Base-by-base conservation (phyloP, 192 early-diverging fungal species). In the Coemansia brasiliensis region DNA sequence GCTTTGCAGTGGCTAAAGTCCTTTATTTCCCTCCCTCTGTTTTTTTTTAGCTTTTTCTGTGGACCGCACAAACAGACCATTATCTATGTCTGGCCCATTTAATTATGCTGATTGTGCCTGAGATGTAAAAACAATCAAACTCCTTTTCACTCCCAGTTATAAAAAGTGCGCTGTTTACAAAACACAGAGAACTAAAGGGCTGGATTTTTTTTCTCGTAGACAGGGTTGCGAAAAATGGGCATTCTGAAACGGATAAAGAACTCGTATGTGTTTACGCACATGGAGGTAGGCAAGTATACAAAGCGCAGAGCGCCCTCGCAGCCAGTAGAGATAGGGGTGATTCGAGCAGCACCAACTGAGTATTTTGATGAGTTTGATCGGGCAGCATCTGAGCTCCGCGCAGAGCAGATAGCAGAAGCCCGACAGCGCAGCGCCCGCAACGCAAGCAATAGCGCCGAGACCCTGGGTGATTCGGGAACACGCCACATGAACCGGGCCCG, bases 201-300 rank as follows among this genome's bases (percentile, higher is more conserved):
- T 5, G 32, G 7, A 35, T 10, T 35, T 35, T 35, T 35, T 35
- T 10, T 35, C 32, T 35, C 10, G 32, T 35, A 35, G 32, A 35
- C 32, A 42, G 40, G 40, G 10, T 46, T 46, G 44, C 22, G 22
- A 6, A 46, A 58, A n/a, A 82, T 82, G 80, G 74, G 80, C 22
- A 43, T 77, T 22, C 46, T 77, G 8, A 70, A 68, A 35, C 69
- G 76, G 61, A 77, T 82, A 39, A 76, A 77, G 62, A 59, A 63
- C 49, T 77, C 74, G 54, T 82, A 77, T 49, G 42, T 82, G 64
- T 77, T 77, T 55, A 82, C 80, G 22, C 80, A 82, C 25, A 24
- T 76, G 39, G 80, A 82, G 50, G 80, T 82, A 6, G 80, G 80
- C 44, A 82, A 82, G 67, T 82, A 82, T 65, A 82, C 80, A 41